phyloP scores from a whole-genome alignment of 2,329 filamentous ascomycete species.

The Aspergillus tubingensis region DNA sequence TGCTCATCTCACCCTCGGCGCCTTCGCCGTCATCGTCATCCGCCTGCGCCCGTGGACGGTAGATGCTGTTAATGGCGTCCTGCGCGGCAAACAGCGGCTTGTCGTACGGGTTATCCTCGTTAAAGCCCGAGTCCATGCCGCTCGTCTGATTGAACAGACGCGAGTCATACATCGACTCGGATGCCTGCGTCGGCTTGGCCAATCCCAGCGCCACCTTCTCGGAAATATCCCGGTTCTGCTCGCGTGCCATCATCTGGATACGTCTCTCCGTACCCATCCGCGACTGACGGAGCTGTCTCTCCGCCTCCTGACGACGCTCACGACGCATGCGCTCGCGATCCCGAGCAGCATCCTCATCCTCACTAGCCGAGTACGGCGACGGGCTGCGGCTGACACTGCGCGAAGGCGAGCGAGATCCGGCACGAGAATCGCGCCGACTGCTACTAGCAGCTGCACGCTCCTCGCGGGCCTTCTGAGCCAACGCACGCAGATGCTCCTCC shows the following conservation, averaged over 20 bases:
- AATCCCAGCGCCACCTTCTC: slow-evolving; percentile 94
- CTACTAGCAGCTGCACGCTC: slow-evolving; percentile 56
- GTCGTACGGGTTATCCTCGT: slow-evolving; percentile 96
- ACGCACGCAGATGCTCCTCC: slow-evolving; percentile 82
- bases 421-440: slow-evolving; percentile 48
- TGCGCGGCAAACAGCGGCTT: slow-evolving; percentile 96
- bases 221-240: slow-evolving; percentile 94
- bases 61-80: slow-evolving; percentile 92
- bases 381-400: slow-evolving; percentile 48
- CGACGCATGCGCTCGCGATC: slow-evolving; percentile 76
- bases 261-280: slow-evolving; percentile 93
- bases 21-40: slow-evolving; percentile 76
- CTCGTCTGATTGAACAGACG: slow-evolving; percentile 91
- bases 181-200: slow-evolving; percentile 88
- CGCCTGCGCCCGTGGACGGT: slow-evolving; percentile 72
- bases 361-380: slow-evolving; percentile 50
- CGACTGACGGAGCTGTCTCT: slow-evolving; percentile 87
- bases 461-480: slow-evolving; percentile 90
- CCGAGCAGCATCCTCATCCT: slow-evolving; percentile 69
- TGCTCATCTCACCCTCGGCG: slow-evolving; percentile 80
- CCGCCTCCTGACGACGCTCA: slow-evolving; percentile 77
- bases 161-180: slow-evolving; percentile 96
- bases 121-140: slow-evolving; percentile 89
- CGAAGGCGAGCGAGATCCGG: slow-evolving; percentile 46
- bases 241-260: slow-evolving; percentile 87